Evolutionary conservation across 345 rosid species (phyloP).

Genomic region (Abelmoschus esculentus): DNA sequence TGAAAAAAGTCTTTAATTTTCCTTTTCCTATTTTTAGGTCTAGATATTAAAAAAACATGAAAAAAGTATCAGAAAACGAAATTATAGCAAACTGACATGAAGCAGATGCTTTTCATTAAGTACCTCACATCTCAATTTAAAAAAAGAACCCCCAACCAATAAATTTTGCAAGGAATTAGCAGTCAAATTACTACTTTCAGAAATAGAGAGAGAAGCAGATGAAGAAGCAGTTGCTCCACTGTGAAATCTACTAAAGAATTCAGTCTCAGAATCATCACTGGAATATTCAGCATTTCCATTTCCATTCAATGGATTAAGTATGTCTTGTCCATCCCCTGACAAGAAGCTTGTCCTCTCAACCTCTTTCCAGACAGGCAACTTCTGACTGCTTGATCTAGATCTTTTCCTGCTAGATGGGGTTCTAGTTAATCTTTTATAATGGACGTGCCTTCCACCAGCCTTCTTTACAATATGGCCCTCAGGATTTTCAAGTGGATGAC

Average conservation of each 20-base stretch:
- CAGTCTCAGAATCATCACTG: constrained; percentile 69
- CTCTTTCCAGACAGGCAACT: constrained; percentile 59
- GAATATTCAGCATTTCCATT: constrained; percentile 39
- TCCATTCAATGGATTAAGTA: constrained; percentile 36
- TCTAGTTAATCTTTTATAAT: constrained; percentile 35
- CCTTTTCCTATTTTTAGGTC: too few species aligned
- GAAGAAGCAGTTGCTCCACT: constrained; percentile 74
- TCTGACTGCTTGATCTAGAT: constrained; percentile 40
- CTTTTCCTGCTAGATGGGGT: constrained; percentile 64
- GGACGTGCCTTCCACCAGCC: constrained; percentile 43
- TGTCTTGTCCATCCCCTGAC: constrained; percentile 77
- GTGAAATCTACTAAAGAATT: constrained; percentile 43
- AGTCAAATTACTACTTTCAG: constrained; percentile 33
- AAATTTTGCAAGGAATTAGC: constrained; percentile 43
- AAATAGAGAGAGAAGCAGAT: constrained; percentile 38
- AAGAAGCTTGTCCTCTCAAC: constrained; percentile 72
- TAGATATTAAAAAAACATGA: background rate
- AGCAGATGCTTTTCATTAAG: constrained; percentile 11
- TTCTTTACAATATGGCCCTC: constrained; percentile 36
- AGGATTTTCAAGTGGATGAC: constrained; percentile 92
- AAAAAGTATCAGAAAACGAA: background rate
- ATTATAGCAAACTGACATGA: constrained; percentile 12
- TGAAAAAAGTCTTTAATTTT: background rate
- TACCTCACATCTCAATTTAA: constrained; percentile 96
- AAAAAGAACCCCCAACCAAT: constrained; percentile 63